phyloP scores from a whole-genome alignment of 371 early-diverging fungal species.

The Cladochytrium tenue region DNA sequence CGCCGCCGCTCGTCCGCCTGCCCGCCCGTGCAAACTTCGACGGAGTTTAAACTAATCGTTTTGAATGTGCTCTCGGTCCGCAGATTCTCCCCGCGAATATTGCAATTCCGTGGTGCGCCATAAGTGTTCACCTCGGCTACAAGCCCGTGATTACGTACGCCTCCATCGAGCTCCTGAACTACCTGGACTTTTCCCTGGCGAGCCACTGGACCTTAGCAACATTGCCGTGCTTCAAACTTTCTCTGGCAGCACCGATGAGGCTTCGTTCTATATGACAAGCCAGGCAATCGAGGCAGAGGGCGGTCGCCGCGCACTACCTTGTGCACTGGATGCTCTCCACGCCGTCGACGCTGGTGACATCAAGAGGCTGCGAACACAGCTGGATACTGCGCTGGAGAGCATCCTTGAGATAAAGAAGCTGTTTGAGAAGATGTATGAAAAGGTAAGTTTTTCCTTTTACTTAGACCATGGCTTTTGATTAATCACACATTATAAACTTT shows the following conservation, averaged over 20 bases:
- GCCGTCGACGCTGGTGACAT: constrained; percentile 40
- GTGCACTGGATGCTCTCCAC: constrained; percentile 32
- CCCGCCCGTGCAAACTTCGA: constrained; percentile 71
- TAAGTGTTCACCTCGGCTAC: constrained; percentile 75
- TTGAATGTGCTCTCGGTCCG: no score
- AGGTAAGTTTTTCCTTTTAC: constrained; percentile 46
- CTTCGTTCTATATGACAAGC: constrained; percentile 94
- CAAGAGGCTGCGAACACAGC: constrained; percentile 46
- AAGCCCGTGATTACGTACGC: constrained; percentile 88
- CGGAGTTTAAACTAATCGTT: constrained; percentile 36
- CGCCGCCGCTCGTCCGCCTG: constrained; percentile 71
- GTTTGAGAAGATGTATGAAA: constrained; percentile 85
- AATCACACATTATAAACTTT: no score
- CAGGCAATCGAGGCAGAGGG: constrained; percentile 82
- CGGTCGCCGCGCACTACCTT: constrained; percentile 74
- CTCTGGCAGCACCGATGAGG: constrained; percentile 89
- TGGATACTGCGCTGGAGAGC: constrained; percentile 57
- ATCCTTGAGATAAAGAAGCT: constrained; percentile 66
- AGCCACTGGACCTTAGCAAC: constrained; percentile 70
- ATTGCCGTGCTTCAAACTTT: constrained; percentile 79
- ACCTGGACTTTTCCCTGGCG: constrained; percentile 72
- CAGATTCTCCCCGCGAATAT: no score
- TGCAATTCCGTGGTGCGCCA: constrained; percentile 81
- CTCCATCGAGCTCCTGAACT: constrained; percentile 88
- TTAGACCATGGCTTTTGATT: no score